Conservation (phyloP, 345 rosid species). For the rapeseed (Brassica napus) region DNA sequence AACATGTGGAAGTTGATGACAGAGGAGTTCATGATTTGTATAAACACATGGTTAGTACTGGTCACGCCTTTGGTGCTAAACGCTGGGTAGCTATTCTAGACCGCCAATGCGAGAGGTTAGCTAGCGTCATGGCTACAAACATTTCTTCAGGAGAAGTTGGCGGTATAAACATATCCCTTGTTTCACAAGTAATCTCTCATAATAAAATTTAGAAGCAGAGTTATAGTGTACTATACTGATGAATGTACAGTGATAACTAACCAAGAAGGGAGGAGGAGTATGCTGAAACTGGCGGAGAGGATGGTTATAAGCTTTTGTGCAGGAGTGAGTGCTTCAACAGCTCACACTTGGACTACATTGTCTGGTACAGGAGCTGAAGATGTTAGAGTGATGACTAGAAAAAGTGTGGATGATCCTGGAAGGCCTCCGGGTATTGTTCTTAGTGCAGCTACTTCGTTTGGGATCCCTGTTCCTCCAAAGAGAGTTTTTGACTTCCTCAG, state of each 20-base stretch:
- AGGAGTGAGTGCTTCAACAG: constrained; percentile 87
- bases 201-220: background rate
- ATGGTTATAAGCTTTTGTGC: constrained; percentile 92
- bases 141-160: constrained; percentile 69
- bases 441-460: constrained; percentile 95
- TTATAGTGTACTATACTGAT: background rate
- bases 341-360: constrained; percentile 88
- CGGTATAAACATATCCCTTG: constrained; percentile 40
- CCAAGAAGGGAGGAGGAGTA: constrained; percentile 85
- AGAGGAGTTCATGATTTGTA: constrained; percentile 83
- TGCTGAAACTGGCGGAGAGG: constrained; percentile 87
- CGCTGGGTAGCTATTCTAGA: constrained; percentile 87
- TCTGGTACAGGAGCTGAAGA: constrained; percentile 93
- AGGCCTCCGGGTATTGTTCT: constrained; percentile 94
- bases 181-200: background rate
- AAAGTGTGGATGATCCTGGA: constrained; percentile 92
- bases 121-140: constrained; percentile 87
- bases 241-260: constrained; percentile 49
- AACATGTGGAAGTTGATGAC: constrained; percentile 91
- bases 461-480: constrained; percentile 87
- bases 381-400: constrained; percentile 92
- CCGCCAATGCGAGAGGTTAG: constrained; percentile 90
- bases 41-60: constrained; percentile 76
- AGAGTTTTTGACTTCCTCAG: constrained; percentile 86
- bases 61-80: constrained; percentile 89